These are phyloP conservation scores for Dactylellina leptospora DNA, from an alignment of 2,329 filamentous ascomycete species.

Conservation along the genomic window DNA sequence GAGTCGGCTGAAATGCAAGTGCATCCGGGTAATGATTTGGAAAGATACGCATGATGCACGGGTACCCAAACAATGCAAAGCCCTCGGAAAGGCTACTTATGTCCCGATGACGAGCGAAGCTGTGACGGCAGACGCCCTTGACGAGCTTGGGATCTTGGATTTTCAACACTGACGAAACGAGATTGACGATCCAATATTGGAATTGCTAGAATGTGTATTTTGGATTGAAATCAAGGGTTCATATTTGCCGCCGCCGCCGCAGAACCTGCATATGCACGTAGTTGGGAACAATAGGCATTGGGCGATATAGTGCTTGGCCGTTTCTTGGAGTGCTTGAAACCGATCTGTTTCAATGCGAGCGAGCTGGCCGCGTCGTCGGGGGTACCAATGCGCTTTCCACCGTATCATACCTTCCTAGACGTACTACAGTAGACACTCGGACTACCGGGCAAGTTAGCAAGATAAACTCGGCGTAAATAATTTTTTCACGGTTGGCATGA, in stretches of 20 bases:
- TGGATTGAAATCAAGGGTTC: neutral
- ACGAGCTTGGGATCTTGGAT: neutral
- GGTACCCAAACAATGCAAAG: too few relatives aligned
- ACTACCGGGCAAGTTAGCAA: too few relatives aligned
- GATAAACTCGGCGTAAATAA: too few relatives aligned
- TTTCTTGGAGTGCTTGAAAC: slow-evolving; percentile 45
- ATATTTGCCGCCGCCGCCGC: slow-evolving; percentile 32
- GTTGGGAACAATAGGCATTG: slow-evolving; percentile 17
- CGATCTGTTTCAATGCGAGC: slow-evolving; percentile 34
- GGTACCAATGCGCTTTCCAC: too few relatives aligned
- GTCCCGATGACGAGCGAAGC: slow-evolving; percentile 1
- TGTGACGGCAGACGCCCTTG: slow-evolving; percentile 8
- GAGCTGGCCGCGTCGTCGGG: too few relatives aligned
- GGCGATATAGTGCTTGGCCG: slow-evolving; percentile 34
- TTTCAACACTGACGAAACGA: neutral
- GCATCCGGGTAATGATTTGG: too few relatives aligned
- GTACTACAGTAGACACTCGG: too few relatives aligned
- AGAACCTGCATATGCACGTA: slow-evolving; percentile 30
- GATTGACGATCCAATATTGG: neutral
- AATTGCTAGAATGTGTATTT: neutral
- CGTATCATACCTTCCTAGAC: too few relatives aligned
- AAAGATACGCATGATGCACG: too few relatives aligned
- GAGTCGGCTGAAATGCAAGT: too few relatives aligned
- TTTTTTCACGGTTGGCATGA: too few relatives aligned
- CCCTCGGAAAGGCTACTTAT: too few relatives aligned